Base-by-base conservation (phyloP, 2,329 filamentous ascomycete species). In the Aspergillus jensenii region DNA sequence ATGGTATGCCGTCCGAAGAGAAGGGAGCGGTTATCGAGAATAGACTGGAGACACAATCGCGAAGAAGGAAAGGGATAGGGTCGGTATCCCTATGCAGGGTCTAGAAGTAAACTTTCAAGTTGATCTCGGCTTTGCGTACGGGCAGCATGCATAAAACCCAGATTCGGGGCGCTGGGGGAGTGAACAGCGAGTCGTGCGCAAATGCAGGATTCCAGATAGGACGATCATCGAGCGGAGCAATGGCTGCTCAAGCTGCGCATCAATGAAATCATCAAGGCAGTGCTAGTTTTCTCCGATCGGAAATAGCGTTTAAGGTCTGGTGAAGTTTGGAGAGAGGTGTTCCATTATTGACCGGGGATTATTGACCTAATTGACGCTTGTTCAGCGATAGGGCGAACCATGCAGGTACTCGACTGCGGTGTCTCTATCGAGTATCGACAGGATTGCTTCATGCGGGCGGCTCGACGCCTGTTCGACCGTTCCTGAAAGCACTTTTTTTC, bases 401-500 rank as follows among this genome's bases (percentile, higher is more conserved):
- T 27, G 44, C 23, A 46, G 44, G 15, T n/a, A 37, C 35, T 37
- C 35, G 44, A 31, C 44, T 15, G n/a, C 17, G 44, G 21, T n/a
- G 40, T 43, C 27, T 47, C 6, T 33, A 3, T 17, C 31, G 44
- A 47, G 37, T 19, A 40, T 44, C 12, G 23, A 15, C 6, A 21
- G 43, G 19, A 53, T 19, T 19, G 14, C 4, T 15, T 51, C 15
- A 25, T 23, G 39, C 23, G 44, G 39, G 44, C 50, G 35, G 43
- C 21, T 45, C 21, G 43, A 27, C 43, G 23, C 44, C 35, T 48
- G 23, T 48, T 48, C 31, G 45, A 27, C 45, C 45, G 47, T 44
- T 44, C 43, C 46, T 52, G 46, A 35, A n/a, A 69, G 63, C 62
- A 68, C 62, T 64, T 68, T 72, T 72, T 21, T 71, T 67, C 69